Evolutionary conservation across 2,329 filamentous ascomycete genomes (phyloP).

Genomic region (Ramularia endophylla): DNA sequence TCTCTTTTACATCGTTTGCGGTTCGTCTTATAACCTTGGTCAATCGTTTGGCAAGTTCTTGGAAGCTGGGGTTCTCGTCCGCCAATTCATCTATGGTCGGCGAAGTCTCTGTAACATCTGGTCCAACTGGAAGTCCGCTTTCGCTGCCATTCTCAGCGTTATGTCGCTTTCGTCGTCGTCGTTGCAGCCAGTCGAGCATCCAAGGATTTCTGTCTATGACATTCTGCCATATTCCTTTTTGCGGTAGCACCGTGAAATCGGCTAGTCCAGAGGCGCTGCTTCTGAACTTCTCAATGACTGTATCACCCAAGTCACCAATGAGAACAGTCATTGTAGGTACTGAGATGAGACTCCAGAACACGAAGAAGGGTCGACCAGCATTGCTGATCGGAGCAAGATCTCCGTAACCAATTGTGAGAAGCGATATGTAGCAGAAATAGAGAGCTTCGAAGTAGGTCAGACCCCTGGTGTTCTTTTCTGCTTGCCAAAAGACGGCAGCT

Average conservation of each 20-base stretch:
- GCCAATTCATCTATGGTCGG: constrained; percentile 42
- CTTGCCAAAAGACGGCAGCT: constrained; percentile 65
- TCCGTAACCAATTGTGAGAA: constrained; percentile 84
- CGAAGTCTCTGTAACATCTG: constrained; percentile 13
- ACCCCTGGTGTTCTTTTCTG: constrained; percentile 48
- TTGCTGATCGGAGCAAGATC: constrained; percentile 73
- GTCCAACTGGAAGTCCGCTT: constrained; percentile 43
- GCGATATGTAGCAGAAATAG: constrained; percentile 79
- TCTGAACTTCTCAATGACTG: constrained; percentile 64
- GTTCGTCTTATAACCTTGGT: constrained; percentile 65
- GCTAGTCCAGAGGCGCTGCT: constrained; percentile 55
- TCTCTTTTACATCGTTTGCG: constrained; percentile 55
- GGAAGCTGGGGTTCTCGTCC: constrained; percentile 46
- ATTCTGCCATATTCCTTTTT: constrained; percentile 49
- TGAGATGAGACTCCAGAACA: constrained; percentile 85
- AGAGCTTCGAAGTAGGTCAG: constrained; percentile 74
- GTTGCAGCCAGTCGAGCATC: constrained; percentile 34
- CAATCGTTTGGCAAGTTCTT: constrained; percentile 54
- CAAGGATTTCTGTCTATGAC: constrained; percentile 43
- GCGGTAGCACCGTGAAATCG: constrained; percentile 61
- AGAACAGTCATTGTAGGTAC: constrained; percentile 85
- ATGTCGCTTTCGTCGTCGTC: constrained; percentile 22
- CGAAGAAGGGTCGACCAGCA: constrained; percentile 75
- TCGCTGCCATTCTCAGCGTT: constrained; percentile 36
- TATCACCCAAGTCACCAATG: constrained; percentile 77